These are phyloP conservation scores for Backusella psychrophila DNA, from an alignment of 192 early-diverging fungal genomes.

Conservation along the genomic window DNA sequence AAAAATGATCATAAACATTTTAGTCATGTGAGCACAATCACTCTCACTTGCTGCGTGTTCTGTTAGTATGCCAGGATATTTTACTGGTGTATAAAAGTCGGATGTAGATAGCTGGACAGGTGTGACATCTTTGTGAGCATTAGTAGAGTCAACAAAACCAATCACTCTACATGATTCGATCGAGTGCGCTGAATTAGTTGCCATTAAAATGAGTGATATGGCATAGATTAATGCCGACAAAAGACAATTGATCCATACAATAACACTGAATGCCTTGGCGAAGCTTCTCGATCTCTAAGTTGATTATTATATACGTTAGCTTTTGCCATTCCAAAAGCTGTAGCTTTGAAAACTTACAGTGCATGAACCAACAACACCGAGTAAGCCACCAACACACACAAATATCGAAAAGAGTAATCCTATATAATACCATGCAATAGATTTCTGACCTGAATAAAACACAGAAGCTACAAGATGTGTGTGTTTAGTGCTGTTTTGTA, in stretches of 20 bases:
- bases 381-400: conserved; percentile 27
- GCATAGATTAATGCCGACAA: conserved; percentile 33
- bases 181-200: conserved; percentile 7
- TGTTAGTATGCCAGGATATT: conserved; percentile 30
- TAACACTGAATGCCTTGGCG: conserved; percentile 32
- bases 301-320: background rate
- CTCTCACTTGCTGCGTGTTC: conserved; percentile 11
- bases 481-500: background rate
- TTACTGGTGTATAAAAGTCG: conserved; percentile 31
- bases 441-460: conserved; percentile 32
- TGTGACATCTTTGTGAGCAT: conserved; percentile 16
- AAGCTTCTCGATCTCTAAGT: conserved; percentile 30
- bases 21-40: conserved; percentile 17
- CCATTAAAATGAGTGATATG: conserved; percentile 29
- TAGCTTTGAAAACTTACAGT: conserved; percentile 16
- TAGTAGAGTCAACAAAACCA: conserved; percentile 29
- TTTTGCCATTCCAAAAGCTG: background rate
- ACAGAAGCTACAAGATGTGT: conserved; percentile 18
- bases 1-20: conserved; percentile 17
- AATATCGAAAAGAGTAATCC: conserved; percentile 28
- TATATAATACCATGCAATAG: conserved; percentile 23
- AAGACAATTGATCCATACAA: conserved; percentile 30
- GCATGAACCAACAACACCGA: conserved; percentile 33
- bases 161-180: conserved; percentile 20
- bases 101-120: conserved; percentile 9